These are phyloP conservation scores for Acer campestre DNA, from an alignment of 345 rosid genomes.

Conservation along the genomic window DNA sequence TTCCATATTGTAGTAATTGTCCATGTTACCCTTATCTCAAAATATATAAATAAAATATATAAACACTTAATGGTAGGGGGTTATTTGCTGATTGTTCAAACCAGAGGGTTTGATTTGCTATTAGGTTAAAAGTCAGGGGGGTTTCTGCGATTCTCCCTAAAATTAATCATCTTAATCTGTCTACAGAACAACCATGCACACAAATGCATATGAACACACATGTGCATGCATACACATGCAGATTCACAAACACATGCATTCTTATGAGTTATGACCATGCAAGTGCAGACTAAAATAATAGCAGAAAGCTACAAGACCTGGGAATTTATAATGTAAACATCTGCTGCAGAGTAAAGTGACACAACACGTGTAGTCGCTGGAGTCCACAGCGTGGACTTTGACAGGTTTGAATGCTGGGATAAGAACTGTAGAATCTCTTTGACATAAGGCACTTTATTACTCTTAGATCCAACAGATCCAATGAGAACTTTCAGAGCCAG, in stretches of 20 bases:
- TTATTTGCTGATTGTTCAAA: too few species aligned
- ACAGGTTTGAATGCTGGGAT: constrained; percentile 63
- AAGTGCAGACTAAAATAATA: neutral
- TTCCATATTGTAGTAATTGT: too few species aligned
- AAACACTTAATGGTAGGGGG: too few species aligned
- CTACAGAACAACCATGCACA: neutral
- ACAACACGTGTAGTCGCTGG: constrained; percentile 85
- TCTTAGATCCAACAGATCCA: constrained; percentile 97
- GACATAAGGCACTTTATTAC: constrained; percentile 84
- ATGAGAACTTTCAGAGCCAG: constrained; percentile 73
- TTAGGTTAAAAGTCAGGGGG: too few species aligned
- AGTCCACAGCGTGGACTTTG: constrained; percentile 75
- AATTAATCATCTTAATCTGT: neutral
- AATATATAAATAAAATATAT: too few species aligned
- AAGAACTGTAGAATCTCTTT: constrained; percentile 67
- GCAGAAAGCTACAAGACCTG: constrained; percentile 49
- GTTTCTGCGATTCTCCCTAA: too few species aligned
- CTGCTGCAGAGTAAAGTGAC: constrained; percentile 93
- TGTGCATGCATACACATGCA: neutral
- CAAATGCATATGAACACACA: neutral
- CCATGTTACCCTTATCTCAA: too few species aligned
- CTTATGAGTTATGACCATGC: neutral
- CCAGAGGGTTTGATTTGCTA: too few species aligned
- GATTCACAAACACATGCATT: neutral
- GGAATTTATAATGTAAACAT: constrained; percentile 85